A percentile compares a stretch with the other conserved stretches of the same genome.
Conservation (phyloP, 192 early-diverging fungal species). For the Helicostylum pulchrum region DNA sequence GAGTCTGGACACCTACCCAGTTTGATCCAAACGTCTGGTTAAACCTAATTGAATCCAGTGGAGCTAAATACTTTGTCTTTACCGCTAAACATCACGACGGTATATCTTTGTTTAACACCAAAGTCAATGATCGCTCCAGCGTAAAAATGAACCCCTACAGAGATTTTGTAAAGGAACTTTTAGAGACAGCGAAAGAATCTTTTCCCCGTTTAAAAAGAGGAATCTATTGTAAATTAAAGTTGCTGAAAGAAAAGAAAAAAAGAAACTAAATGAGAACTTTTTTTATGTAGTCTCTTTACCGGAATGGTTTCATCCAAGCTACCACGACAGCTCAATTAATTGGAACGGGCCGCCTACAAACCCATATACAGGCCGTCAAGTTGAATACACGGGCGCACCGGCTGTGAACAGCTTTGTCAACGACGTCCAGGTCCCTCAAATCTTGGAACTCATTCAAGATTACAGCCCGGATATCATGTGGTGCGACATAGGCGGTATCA, state of each 20-base stretch:
- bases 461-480: conserved; percentile 26
- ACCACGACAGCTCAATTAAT: conserved; percentile 9
- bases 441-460: conserved; percentile 20
- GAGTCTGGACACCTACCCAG: conserved; percentile 6
- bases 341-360: conserved; percentile 23
- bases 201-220: conserved; percentile 25
- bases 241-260: no score
- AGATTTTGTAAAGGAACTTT: conserved; percentile 27
- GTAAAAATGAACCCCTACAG: conserved; percentile 16
- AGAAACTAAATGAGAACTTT: no score
- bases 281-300: conserved; percentile 24
- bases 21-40: conserved; percentile 24
- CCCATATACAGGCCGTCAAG: conserved; percentile 1
- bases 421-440: conserved; percentile 26
- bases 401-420: conserved; percentile 23
- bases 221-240: conserved; percentile 30
- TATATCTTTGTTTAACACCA: conserved; percentile 23
- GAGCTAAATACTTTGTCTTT: conserved; percentile 29
- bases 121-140: conserved; percentile 16
- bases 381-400: conserved; percentile 22
- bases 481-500: conserved; percentile 34
- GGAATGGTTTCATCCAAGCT: conserved; percentile 32
- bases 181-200: not conserved
- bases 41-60: conserved; percentile 12
- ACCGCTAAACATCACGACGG: conserved; percentile 33